Conservation (phyloP, 306 rosid genomes). For the Pterocarpus santalinus region DNA sequence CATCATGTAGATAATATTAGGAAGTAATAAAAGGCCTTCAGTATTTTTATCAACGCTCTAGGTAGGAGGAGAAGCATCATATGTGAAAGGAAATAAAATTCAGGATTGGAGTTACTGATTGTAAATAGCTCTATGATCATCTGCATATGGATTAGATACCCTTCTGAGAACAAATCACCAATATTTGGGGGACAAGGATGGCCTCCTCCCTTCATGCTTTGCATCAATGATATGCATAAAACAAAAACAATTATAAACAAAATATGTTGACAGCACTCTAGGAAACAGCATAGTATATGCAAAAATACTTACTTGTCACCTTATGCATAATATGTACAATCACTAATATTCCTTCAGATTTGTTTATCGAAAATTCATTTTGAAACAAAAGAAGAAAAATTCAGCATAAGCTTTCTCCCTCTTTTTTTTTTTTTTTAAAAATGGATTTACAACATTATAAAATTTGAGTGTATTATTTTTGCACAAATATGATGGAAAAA, state of each 20-base stretch:
- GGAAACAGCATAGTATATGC: constrained; percentile 15
- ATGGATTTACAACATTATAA: too few relatives aligned
- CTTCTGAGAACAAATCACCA: constrained; percentile 93
- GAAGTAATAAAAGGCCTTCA: neutral
- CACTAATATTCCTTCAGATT: constrained; percentile 15
- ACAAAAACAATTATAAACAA: neutral
- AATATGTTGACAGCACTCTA: constrained; percentile 6
- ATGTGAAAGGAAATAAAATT: constrained; percentile 30
- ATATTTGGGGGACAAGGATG: constrained; percentile 76
- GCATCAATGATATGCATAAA: constrained; percentile 34
- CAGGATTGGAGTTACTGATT: constrained; percentile 14
- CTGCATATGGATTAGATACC: constrained; percentile 97
- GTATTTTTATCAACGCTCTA: constrained; percentile 8
- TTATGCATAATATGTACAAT: constrained; percentile 16
- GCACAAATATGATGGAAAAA: too few relatives aligned
- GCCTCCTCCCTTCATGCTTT: constrained; percentile 66
- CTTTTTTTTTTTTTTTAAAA: too few relatives aligned
- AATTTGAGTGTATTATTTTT: too few relatives aligned
- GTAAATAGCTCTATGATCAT: constrained; percentile 87
- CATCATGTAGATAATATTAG: constrained; percentile 12
- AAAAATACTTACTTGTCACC: constrained; percentile 30
- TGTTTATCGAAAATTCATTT: constrained; percentile 28
- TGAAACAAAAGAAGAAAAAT: neutral
- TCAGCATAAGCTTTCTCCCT: neutral
- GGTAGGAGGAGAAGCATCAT: constrained; percentile 20